Conservation (phyloP, 768 basidiomycete genomes). For the Myochromella boudieri region DNA sequence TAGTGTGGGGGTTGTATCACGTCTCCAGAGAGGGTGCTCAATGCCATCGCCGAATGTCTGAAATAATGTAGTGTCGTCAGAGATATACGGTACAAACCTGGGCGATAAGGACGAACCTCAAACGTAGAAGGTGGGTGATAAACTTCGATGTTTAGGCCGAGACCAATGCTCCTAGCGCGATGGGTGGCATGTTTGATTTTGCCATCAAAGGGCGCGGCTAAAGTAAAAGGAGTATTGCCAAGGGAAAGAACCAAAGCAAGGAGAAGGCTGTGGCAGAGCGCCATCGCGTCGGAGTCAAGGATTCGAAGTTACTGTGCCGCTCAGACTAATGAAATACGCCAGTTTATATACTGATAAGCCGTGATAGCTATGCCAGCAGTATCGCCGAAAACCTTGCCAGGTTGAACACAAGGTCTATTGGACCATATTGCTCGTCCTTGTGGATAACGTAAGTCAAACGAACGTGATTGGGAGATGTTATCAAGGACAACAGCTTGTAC, state of each 20-base stretch:
- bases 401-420: slow-evolving; percentile 5
- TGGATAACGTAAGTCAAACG: background rate
- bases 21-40: slow-evolving; percentile 13
- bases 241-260: slow-evolving; percentile 1
- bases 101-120: slow-evolving; percentile 6
- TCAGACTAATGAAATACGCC: background rate
- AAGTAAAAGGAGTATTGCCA: background rate
- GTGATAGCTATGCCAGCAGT: slow-evolving; percentile 4
- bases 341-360: slow-evolving; percentile 5
- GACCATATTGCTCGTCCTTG: slow-evolving; percentile 2
- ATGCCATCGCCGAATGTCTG: slow-evolving; percentile 18
- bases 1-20: slow-evolving; percentile 8
- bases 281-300: background rate
- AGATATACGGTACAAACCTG: background rate
- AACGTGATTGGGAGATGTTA: too few relatives aligned
- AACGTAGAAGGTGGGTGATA: slow-evolving; percentile 16
- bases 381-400: slow-evolving; percentile 8
- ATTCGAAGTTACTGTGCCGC: background rate
- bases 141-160: slow-evolving; percentile 12
- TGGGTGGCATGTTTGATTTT: slow-evolving; percentile 10
- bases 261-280: background rate
- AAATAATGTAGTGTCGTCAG: background rate
- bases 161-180: slow-evolving; percentile 11
- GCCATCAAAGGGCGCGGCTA: background rate
- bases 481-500: too few relatives aligned